These are phyloP conservation scores for Paracoccidioides brasiliensis DNA, from an alignment of 2,329 filamentous ascomycete genomes.

Conservation along the genomic window DNA sequence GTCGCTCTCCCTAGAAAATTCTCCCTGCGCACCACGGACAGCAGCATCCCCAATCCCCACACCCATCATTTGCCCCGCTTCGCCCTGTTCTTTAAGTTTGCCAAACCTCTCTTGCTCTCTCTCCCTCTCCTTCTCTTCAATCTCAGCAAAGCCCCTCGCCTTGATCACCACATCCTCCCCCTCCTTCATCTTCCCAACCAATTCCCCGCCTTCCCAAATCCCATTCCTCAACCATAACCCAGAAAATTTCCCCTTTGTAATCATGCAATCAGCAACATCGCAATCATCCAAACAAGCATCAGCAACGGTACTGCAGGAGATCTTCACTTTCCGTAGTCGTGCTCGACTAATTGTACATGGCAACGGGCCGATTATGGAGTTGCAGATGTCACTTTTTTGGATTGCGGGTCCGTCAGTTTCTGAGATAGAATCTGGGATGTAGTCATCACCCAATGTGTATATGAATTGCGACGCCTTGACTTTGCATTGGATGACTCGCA, in stretches of 20 bases:
- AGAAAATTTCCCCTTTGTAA: not conserved
- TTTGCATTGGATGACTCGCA: not conserved
- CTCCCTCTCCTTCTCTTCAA: not conserved
- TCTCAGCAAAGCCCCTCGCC: not conserved
- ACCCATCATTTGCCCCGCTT: not conserved
- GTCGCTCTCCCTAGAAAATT: not conserved
- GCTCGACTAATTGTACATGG: not conserved
- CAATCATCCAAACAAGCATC: not conserved
- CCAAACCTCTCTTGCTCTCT: not conserved
- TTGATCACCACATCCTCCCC: not conserved
- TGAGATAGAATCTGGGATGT: not conserved
- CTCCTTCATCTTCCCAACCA: not conserved
- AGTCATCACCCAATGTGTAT: not conserved
- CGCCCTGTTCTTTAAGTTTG: not conserved
- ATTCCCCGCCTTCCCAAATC: slow-evolving; percentile 1
- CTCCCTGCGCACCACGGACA: not conserved
- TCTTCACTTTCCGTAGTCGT: not conserved
- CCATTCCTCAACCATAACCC: slow-evolving; percentile 2
- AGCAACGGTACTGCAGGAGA: not conserved
- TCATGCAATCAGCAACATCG: not conserved
- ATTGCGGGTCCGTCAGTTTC: not conserved
- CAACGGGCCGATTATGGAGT: not conserved
- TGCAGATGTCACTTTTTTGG: not conserved
- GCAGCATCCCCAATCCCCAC: not conserved
- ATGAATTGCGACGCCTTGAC: not conserved